These are phyloP conservation scores for Spathaspora sp. DNA, from an alignment of 805 yeast genomes.

Conservation along the genomic window DNA sequence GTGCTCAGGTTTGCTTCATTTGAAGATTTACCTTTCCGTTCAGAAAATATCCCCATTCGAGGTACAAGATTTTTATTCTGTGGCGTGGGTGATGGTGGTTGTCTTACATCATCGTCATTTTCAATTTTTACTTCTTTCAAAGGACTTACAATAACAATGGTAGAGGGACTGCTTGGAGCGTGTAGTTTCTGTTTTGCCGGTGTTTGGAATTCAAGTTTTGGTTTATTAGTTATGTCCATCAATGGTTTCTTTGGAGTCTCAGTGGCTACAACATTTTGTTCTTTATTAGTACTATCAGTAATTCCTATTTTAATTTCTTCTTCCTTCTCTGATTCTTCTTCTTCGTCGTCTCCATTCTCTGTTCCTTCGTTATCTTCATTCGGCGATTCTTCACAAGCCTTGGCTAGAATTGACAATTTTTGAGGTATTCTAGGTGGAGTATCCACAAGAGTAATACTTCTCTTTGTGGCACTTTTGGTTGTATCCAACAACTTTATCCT, in stretches of 20 bases:
- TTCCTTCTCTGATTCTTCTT: conserved; percentile 12
- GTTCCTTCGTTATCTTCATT: conserved; percentile 4
- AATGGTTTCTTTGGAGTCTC: conserved; percentile 20
- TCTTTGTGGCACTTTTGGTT: conserved; percentile 24
- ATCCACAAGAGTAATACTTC: conserved; percentile 33
- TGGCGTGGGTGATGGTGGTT: conserved; percentile 40
- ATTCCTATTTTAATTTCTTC: conserved; percentile 13
- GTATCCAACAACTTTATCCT: conserved; percentile 20
- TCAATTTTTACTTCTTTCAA: conserved; percentile 7
- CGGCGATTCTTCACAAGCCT: conserved; percentile 1
- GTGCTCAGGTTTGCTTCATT: conserved; percentile 9
- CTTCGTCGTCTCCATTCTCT: conserved; percentile 7
- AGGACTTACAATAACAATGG: conserved; percentile 37
- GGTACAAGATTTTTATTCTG: conserved; percentile 25
- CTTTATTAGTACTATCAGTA: not conserved
- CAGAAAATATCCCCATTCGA: conserved; percentile 37
- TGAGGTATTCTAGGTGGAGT: conserved; percentile 36
- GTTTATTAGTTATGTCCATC: conserved; percentile 21
- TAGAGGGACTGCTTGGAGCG: conserved; percentile 37
- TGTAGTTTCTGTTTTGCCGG: conserved; percentile 30
- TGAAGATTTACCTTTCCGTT: conserved; percentile 8
- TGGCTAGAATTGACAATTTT: conserved; percentile 20
- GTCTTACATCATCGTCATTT: conserved; percentile 1
- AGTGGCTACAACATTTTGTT: not conserved
- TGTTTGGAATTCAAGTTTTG: conserved; percentile 21